Conservation (phyloP, 768 basidiomycete genomes). For the Russula olivacea region DNA sequence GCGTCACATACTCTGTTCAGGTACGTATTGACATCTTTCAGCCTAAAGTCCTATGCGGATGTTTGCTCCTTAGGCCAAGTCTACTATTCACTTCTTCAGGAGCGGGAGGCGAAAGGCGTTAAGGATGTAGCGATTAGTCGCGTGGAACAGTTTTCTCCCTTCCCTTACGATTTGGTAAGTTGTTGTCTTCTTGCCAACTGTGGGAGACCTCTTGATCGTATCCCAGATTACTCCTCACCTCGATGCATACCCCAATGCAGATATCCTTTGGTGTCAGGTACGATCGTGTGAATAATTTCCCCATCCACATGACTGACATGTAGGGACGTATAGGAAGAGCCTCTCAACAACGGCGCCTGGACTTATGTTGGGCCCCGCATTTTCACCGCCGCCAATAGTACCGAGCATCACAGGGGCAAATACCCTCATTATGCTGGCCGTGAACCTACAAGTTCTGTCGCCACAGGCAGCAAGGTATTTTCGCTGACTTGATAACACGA, state of each 20-base stretch:
- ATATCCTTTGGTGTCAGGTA: conserved; percentile 88
- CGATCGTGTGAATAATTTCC: conserved; percentile 14
- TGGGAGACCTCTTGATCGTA: conserved; percentile 10
- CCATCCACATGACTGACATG: not conserved
- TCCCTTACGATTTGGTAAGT: conserved; percentile 92
- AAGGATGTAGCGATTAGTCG: conserved; percentile 92
- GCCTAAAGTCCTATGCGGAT: not conserved
- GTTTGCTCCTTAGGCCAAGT: conserved; percentile 64
- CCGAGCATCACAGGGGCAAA: conserved; percentile 85
- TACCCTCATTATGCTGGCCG: conserved; percentile 91
- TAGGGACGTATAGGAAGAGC: conserved; percentile 61
- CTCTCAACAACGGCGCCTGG: conserved; percentile 97
- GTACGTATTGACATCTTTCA: conserved; percentile 32
- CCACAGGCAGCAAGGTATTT: conserved; percentile 82
- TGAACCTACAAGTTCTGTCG: conserved; percentile 85
- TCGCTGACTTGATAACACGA: conserved; percentile 5
- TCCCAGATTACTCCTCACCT: conserved; percentile 82
- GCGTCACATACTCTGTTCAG: conserved; percentile 86
- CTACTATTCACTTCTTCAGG: conserved; percentile 82
- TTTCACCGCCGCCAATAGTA: conserved; percentile 87
- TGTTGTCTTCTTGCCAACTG: conserved; percentile 28
- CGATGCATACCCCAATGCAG: conserved; percentile 95
- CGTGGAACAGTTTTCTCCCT: conserved; percentile 91
- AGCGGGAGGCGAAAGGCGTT: conserved; percentile 86
- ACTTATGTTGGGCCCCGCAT: conserved; percentile 91